Conservation (phyloP, 169 alveolate species). For the Eimeria sp. region DNA sequence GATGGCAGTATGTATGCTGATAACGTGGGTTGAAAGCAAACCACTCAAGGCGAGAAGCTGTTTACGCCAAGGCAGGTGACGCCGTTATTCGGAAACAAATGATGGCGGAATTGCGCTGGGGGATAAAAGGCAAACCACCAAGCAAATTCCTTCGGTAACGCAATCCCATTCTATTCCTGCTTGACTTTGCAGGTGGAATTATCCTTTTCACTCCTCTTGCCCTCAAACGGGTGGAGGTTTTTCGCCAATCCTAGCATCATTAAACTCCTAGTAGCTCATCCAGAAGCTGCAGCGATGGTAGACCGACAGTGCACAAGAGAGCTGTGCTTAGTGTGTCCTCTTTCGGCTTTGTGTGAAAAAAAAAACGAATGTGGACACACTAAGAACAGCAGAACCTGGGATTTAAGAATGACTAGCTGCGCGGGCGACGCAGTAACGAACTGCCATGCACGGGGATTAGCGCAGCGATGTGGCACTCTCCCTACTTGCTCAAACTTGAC, state of each 20-base stretch:
- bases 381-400: too few species aligned
- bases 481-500: conserved; percentile 29
- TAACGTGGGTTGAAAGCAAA: too few species aligned
- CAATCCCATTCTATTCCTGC: neutral
- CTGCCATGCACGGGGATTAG: neutral
- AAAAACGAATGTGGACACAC: too few species aligned
- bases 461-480: neutral
- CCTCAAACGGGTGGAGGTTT: neutral
- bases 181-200: neutral
- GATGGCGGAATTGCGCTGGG: neutral
- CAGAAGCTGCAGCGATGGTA: neutral
- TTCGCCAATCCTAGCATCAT: neutral
- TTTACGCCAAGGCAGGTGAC: too few species aligned
- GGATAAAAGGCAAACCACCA: neutral
- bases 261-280: conserved; percentile 18
- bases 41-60: too few species aligned
- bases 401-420: neutral
- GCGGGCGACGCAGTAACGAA: neutral
- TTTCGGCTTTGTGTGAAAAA: neutral
- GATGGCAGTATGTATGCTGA: too few species aligned
- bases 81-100: too few species aligned
- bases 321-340: neutral
- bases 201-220: too few species aligned
- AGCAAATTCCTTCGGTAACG: neutral
- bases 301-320: too few species aligned